phyloP scores from a whole-genome alignment of 345 rosid genomes.

The Populus davidiana region DNA sequence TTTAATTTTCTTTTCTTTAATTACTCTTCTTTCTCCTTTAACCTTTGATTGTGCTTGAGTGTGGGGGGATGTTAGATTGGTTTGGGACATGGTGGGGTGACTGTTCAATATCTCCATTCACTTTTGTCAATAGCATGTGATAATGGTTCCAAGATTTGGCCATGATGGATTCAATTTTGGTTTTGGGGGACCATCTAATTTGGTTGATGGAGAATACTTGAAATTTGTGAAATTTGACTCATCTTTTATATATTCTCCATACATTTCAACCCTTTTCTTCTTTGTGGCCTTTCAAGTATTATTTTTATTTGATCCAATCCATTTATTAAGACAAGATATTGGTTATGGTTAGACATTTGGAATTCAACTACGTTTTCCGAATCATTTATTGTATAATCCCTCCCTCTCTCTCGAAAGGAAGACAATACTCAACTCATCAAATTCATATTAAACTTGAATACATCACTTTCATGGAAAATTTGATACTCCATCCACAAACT shows the following conservation, averaged over 20 bases:
- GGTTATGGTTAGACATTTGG: background rate
- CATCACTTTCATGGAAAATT: background rate
- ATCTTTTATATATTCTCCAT: background rate
- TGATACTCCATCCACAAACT: background rate
- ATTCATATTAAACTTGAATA: background rate
- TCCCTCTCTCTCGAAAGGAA: background rate
- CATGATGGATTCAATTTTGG: constrained; percentile 2
- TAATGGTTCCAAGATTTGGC: constrained; percentile 20
- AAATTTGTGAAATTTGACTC: constrained; percentile 2
- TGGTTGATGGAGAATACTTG: background rate
- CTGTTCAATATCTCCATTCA: constrained; percentile 18
- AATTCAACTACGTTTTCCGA: background rate
- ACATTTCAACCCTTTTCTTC: background rate
- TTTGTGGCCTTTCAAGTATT: background rate
- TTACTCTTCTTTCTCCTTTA: background rate
- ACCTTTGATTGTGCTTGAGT: constrained; percentile 8
- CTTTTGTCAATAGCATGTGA: constrained; percentile 21
- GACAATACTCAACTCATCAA: background rate
- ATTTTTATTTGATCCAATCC: background rate
- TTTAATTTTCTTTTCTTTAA: background rate
- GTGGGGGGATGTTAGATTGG: constrained; percentile 19
- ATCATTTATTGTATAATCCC: background rate
- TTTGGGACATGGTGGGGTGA: constrained; percentile 21
- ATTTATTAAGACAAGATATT: background rate
- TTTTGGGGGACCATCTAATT: constrained; percentile 13